Base-by-base conservation (phyloP, 345 rosid genomes). In the Citrus sp. region DNA sequence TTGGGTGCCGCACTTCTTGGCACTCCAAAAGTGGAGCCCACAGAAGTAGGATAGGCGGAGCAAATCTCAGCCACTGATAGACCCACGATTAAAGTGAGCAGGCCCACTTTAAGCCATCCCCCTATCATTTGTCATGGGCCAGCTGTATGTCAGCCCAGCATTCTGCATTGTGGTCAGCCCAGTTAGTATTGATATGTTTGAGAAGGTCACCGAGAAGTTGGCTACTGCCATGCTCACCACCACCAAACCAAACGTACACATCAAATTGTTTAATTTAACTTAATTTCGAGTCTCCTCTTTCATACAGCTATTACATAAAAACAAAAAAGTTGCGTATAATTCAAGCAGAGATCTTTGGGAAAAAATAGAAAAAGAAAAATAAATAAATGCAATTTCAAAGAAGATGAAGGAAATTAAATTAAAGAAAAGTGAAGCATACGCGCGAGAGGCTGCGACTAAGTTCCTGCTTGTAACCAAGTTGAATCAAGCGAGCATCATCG, bases 391-490 rank as follows among this genome's bases (percentile, higher is more conserved):
- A 46, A 13, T 46, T 13, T 46, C 51, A 46, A 13, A 7, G 13
- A 27, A 63, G 16, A 14, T 7, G 24, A 9, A 6, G 30, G 40
- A 28, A 7, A 12, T 21, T 66, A 21, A 22, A 68, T 38, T 46
- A 27, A 40, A 28, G 16, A 2, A 7, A 62, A 46, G 24, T 35
- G 7, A 49, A 27, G 28, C 40, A 9, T 14, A 61, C 86, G 66
- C 59, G 88, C 92, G 92, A 75, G 86, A 91, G 92, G 66, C 80
- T 79, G 67, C 93, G 89, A 32, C 84, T 74, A 62, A 91, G 93
- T 72, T 89, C 88, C 63, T 89, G 88, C 82, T 89, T 87, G 89
- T 89, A 89, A 46, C 93, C 89, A 32, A 89, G 91, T 82, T 87
- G 87, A 12, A 77, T 73, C 79, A 87, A 61, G 1, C 88, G 87